A percentile compares a stretch with the other conserved stretches of the same genome.
Conservation (phyloP, 768 basidiomycete genomes). For the Lactarius pseudohatsudake region DNA sequence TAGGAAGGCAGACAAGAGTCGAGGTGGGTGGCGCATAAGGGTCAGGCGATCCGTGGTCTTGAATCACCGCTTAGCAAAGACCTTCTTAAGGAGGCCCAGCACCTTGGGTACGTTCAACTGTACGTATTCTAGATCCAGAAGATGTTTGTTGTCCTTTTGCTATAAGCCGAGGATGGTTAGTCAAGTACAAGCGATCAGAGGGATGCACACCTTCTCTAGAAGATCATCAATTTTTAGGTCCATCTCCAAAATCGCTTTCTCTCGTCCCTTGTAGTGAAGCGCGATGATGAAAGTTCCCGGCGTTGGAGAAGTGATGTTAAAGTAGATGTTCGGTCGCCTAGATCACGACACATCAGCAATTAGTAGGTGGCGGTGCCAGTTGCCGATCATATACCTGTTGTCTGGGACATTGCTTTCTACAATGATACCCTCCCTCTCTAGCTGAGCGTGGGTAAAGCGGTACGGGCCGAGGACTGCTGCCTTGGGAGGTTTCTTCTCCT, state of each 20-base stretch:
- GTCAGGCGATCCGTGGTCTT: background rate
- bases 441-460: constrained; percentile 94
- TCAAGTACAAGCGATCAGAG: background rate
- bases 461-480: constrained; percentile 90
- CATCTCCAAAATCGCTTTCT: constrained; percentile 99
- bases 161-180: constrained; percentile 36
- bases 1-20: constrained; percentile 8
- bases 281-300: constrained; percentile 99
- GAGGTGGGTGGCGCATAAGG: constrained; percentile 17
- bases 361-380: constrained; percentile 20
- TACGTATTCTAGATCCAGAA: constrained; percentile 96
- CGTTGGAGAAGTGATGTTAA: constrained; percentile 97
- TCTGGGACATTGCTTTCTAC: constrained; percentile 99
- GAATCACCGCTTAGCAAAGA: constrained; percentile 80
- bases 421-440: constrained; percentile 99
- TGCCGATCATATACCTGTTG: constrained; percentile 64
- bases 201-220: constrained; percentile 79
- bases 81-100: constrained; percentile 87
- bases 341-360: constrained; percentile 13
- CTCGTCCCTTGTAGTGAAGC: constrained; percentile 96
- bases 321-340: constrained; percentile 97
- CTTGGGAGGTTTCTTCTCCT: constrained; percentile 92
- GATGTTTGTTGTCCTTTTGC: constrained; percentile 99
- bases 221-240: constrained; percentile 98
- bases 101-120: constrained; percentile 97